Percentiles rank a stretch among this genome's conserved stretches.
Conservation (phyloP, 2,329 filamentous ascomycete genomes). For the Ophiostoma triangulosporum region DNA sequence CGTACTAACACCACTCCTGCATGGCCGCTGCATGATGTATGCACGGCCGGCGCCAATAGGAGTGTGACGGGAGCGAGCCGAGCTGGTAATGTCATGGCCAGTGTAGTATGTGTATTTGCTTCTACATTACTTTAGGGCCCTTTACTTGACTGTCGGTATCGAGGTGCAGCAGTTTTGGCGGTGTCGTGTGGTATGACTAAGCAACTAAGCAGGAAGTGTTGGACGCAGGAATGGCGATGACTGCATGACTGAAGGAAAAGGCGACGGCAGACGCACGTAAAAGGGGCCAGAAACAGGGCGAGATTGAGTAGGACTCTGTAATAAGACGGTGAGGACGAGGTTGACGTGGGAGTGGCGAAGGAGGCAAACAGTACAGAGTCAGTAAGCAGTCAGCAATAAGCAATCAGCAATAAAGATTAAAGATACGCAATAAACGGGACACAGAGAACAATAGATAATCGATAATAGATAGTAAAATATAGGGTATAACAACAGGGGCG, state of each 20-base stretch:
- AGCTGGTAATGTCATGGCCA: background rate
- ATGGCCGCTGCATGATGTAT: background rate
- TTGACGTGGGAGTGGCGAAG: background rate
- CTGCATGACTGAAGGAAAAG: background rate
- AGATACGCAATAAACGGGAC: no score
- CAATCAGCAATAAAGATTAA: no score
- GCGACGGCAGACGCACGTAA: background rate
- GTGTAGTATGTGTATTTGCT: no score
- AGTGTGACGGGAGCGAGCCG: conserved; percentile 1
- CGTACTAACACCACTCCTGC: background rate
- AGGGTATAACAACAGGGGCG: background rate
- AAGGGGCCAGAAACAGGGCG: background rate
- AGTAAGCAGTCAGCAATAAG: no score
- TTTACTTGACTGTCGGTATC: no score
- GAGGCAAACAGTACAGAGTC: background rate
- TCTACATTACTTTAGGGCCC: no score
- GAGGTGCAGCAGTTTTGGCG: no score
- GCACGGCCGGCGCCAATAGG: conserved; percentile 1
- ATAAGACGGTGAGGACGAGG: background rate
- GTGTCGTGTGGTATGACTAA: no score
- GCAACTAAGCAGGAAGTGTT: no score
- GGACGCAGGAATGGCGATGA: background rate
- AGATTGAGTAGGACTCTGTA: background rate
- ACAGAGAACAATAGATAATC: background rate
- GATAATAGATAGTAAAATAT: background rate